Evolutionary conservation across 805 yeast species (phyloP).

Genomic region (Candida tammaniensis): DNA sequence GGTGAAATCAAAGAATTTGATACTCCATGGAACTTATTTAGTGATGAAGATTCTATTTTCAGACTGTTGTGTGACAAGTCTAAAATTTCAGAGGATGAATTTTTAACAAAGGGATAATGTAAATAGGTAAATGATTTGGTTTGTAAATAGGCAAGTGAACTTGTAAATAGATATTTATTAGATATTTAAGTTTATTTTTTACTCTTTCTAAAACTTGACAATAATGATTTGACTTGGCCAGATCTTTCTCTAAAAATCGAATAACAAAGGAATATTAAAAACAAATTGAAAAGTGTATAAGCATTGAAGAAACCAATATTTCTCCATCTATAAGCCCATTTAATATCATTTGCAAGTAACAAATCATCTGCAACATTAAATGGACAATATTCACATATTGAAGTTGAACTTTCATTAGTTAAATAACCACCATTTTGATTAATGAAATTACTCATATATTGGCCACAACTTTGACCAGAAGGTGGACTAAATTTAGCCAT

Average conservation of each 20-base stretch:
- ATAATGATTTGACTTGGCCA: too few relatives aligned
- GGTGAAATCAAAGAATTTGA: constrained; percentile 77
- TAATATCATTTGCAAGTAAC: constrained; percentile 40
- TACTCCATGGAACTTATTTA: constrained; percentile 63
- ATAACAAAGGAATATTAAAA: constrained; percentile 38
- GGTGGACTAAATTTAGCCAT: constrained; percentile 38
- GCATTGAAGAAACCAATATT: constrained; percentile 62
- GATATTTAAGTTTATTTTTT: background rate
- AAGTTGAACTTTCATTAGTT: constrained; percentile 41
- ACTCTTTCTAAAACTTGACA: background rate
- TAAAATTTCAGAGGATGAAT: constrained; percentile 38
- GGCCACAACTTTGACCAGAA: constrained; percentile 60
- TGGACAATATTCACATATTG: constrained; percentile 49
- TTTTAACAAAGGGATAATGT: too few relatives aligned
- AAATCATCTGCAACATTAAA: constrained; percentile 47
- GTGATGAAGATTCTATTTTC: constrained; percentile 51
- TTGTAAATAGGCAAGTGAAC: too few relatives aligned
- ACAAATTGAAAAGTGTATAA: constrained; percentile 51
- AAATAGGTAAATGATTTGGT: too few relatives aligned
- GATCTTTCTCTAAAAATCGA: constrained; percentile 22
- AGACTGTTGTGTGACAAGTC: constrained; percentile 65
- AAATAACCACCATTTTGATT: constrained; percentile 53
- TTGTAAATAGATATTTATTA: too few relatives aligned
- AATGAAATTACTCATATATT: constrained; percentile 47
- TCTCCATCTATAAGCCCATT: constrained; percentile 58